Base-by-base conservation (phyloP, 192 early-diverging fungal genomes). In the Lobulomyces angularis region DNA sequence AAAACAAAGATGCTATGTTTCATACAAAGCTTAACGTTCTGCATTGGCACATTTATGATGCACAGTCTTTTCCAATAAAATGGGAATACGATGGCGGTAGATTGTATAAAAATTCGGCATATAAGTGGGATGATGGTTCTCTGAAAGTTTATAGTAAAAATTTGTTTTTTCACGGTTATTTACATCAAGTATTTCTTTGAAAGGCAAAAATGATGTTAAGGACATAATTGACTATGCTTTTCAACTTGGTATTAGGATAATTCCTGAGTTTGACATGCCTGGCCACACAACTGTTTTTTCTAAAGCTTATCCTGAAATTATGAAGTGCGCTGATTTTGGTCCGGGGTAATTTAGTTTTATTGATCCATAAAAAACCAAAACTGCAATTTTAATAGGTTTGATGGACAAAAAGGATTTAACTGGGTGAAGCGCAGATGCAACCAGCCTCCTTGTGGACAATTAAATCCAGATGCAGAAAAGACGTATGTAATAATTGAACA, bases 181-280 rank as follows among this genome's bases (percentile, higher is more conserved):
- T n/a, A n/a, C n/a, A n/a, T n/a, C n/a, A n/a, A n/a, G n/a, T n/a
- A n/a, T n/a, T n/a, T n/a, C n/a, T n/a, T n/a, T n/a, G n/a, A n/a
- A n/a, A n/a, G n/a, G n/a, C 38, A 64, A 67, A 41, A 39, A 55
- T 6, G 86, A 92, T 23, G 76, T 92, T 17, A 11, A 62, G 27
- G 46, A 51, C 0, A 59, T 95, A 20, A 67, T 92, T 27, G 40
- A 70, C n/a, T 89, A 86, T 54, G 86, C 69, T 19, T 53, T 58
- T 8, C 67, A 59, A 27, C 74, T 80, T 19, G 85, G 83, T n/a
- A 74, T 92, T 35, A 74, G 90, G n/a, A 59, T 95, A 14, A 82
- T 92, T 43, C 88, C 88, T 2, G 90, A 95, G 54, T 72, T 90
- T 41, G 88, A 95, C 53, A 84, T 86, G 64, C 84, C 86, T 8